Evolutionary conservation across 371 early-diverging fungal genomes (phyloP), one percentile per base, ranked within the genome.

Genomic region (Mortierella sp.): DNA sequence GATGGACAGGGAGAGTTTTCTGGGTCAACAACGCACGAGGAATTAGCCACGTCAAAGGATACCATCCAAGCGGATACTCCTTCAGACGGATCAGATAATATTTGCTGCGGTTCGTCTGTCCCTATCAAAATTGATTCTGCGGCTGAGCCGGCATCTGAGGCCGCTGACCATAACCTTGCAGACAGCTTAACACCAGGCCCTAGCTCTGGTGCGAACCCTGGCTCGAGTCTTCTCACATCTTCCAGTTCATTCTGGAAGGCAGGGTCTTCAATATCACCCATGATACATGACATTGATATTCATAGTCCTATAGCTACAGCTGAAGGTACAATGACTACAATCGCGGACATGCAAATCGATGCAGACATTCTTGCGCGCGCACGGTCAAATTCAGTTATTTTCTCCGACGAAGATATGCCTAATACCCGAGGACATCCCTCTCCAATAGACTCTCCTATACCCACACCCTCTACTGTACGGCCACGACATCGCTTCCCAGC

Each of bases 401-500:
- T 70, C 7, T 70, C 79, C 4, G 74, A 74, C 10, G 79, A 79
- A 10, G 79, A 74, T 22, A 16, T 67, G 2, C 61, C 45, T 24
- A 38, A 1, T 33, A 60, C 38, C 19, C 41, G 62, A 16, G 69
- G 48, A 19, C 65, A 24, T 19, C 55, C 68, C n/a, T 79, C 79
- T 13, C 78, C 78, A 3, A 41, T 79, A 10, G 79, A 79, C 41
- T 79, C 79, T 3, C 79, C 79, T 28, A 74, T 74, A 9, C 79
- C 79, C 11, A 79, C 79, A n/a, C 79, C 79, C 0, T 79, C 79
- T 3, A 79, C 74, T 19, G 74, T 74, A 10, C 74, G 79, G 50
- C 79, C 79, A 47, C 65, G 70, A 16, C 65, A 55, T n/a, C 74
- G 79, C 0, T 79, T 79, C 70, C 79, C 79, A n/a, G 70, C 74